These are phyloP conservation scores for Fusarium subglutinans DNA, from an alignment of 2,329 filamentous ascomycete species.

Conservation along the genomic window DNA sequence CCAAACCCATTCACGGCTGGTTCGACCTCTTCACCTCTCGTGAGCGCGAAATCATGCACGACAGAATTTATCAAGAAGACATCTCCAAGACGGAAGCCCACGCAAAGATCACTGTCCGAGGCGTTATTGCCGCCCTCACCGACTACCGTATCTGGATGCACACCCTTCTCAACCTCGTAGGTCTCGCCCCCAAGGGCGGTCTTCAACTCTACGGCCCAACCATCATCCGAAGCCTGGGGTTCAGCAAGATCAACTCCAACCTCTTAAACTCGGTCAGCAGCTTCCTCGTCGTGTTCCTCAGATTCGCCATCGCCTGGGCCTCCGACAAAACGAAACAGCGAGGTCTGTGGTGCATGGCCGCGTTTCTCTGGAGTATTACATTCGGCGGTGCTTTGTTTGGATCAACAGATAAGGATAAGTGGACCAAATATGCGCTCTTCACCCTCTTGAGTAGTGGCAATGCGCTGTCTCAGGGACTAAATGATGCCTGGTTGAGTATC, in stretches of 20 bases:
- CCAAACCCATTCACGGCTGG: slow-evolving; percentile 18
- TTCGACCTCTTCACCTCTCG: slow-evolving; percentile 32
- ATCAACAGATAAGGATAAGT: slow-evolving; percentile 7
- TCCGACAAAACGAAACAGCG: slow-evolving; percentile 32
- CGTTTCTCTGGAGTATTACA: slow-evolving; percentile 34
- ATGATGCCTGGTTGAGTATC: slow-evolving; percentile 40
- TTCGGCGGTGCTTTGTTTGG: slow-evolving; percentile 31
- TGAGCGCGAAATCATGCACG: slow-evolving; percentile 29
- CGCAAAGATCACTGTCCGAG: slow-evolving; percentile 4
- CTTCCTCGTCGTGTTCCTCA: slow-evolving; percentile 27
- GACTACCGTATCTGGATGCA: slow-evolving; percentile 35
- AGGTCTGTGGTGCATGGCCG: slow-evolving; percentile 33
- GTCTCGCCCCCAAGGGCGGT: slow-evolving; percentile 38
- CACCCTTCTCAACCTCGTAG: slow-evolving; percentile 30
- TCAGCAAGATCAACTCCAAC: slow-evolving; percentile 37
- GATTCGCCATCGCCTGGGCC: slow-evolving; percentile 19
- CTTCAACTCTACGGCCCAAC: slow-evolving; percentile 39
- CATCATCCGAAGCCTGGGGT: slow-evolving; percentile 36
- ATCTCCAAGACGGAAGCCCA: slow-evolving; percentile 30
- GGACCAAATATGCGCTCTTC: slow-evolving; percentile 32
- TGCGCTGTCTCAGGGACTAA: slow-evolving; percentile 32
- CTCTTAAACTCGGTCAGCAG: slow-evolving; percentile 36
- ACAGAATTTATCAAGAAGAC: slow-evolving; percentile 31
- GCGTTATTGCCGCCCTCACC: not conserved
- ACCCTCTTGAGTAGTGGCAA: slow-evolving; percentile 34